Evolutionary conservation across 345 rosid genomes (phyloP), one percentile per base, ranked within the genome.

Genomic region (Aethionema arabicum): DNA sequence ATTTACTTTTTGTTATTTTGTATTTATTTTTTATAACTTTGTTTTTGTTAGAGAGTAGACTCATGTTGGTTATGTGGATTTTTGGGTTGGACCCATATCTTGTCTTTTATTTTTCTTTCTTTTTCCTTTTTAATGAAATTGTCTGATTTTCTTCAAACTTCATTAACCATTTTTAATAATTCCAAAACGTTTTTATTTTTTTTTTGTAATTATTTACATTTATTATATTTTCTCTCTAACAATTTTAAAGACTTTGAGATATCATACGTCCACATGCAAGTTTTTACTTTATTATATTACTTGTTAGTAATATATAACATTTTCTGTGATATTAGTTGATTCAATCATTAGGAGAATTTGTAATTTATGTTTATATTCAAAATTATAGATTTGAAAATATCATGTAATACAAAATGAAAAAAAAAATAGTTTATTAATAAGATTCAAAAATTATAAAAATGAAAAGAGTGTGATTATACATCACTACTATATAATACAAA

Each of bases 1-100:
- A 15, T 72, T 72, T 59, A 65, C 67, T 65, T 72, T 72, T 65
- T 72, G 76, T 65, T 72, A 59, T 60, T 72, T 72, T 65, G 57
- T 65, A 59, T 65, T 72, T 72, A 72, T 32, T 5, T 65, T 40
- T 72, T 72, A 65, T 52, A 51, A 72, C 16, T 65, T 72, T 72
- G 76, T 72, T 72, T 37, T 46, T 12, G n/a, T 59, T 72, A 52
- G 61, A 72, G 70, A n/a, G n/a, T n/a, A n/a, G n/a, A 40, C 44
- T 40, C 43, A 52, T 65, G 70, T 65, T 64, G 70, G 56, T 51
- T 37, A 65, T 71, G 59, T 51, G 44, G 49, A 30, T 51, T 51
- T 69, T 40, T 59, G 67, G 51, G 27, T 52, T 65, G 76, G 76
- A 65, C 67, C 76, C 76, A 65, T 65, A 37, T 66, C 67, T 72